These are phyloP conservation scores for Diplotaxis tenuifolia DNA, from an alignment of 345 rosid species.

Conservation along the genomic window DNA sequence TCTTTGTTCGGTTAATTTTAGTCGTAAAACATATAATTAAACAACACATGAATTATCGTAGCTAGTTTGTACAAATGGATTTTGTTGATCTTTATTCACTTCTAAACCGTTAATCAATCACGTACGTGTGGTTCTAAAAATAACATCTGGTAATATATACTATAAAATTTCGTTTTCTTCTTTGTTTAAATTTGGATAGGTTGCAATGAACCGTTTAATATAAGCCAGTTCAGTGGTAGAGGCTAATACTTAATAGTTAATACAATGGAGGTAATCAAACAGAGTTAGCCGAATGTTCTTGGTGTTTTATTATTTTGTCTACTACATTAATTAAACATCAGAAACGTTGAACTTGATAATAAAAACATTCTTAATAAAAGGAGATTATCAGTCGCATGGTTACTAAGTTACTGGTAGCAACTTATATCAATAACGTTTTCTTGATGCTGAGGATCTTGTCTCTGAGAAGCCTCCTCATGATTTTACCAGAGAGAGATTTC, in stretches of 20 bases:
- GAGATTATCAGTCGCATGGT: too few species aligned
- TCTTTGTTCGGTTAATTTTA: background rate
- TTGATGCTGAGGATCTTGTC: constrained; percentile 50
- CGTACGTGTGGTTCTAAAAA: background rate
- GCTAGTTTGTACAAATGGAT: background rate
- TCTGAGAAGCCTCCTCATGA: constrained; percentile 75
- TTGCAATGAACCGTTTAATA: background rate
- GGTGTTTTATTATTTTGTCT: background rate
- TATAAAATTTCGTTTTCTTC: background rate
- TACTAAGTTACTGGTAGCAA: background rate
- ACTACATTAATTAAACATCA: background rate
- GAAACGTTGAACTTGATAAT: background rate
- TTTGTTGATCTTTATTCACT: background rate
- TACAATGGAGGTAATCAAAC: background rate
- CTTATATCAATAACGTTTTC: background rate
- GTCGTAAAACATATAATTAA: too few species aligned
- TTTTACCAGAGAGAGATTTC: constrained; percentile 87
- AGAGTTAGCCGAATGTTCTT: background rate
- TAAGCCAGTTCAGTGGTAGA: background rate
- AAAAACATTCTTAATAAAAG: background rate
- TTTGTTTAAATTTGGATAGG: background rate
- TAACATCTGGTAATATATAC: background rate
- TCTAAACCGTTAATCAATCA: background rate
- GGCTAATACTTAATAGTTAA: background rate
- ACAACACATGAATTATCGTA: background rate